These are phyloP conservation scores for Phallus indusiatus DNA, from an alignment of 768 basidiomycete species.

Conservation along the genomic window DNA sequence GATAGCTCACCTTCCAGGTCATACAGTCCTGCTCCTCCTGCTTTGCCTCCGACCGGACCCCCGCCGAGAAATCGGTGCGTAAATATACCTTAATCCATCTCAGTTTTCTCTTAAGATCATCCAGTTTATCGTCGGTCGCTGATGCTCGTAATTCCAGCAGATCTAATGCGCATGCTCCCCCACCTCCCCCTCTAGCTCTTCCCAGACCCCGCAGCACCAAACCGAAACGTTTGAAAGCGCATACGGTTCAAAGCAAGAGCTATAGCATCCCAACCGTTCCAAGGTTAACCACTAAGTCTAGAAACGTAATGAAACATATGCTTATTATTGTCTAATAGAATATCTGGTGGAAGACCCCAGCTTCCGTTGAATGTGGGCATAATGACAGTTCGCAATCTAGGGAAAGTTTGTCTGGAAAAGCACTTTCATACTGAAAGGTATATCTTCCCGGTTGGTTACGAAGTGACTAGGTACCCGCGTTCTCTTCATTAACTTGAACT, in stretches of 20 bases:
- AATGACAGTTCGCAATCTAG: slow-evolving; percentile 71
- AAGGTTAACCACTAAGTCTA: slow-evolving; percentile 44
- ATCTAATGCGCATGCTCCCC: not conserved
- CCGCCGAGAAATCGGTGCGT: slow-evolving; percentile 7
- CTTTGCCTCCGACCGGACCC: slow-evolving; percentile 5
- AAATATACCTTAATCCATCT: not conserved
- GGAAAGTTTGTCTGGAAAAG: slow-evolving; percentile 70
- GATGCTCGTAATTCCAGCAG: not conserved
- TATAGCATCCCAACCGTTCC: slow-evolving; percentile 74
- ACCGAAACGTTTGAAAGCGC: slow-evolving; percentile 71
- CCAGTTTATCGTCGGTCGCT: not conserved
- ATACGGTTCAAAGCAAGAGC: slow-evolving; percentile 69
- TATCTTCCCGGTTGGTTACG: slow-evolving; percentile 83
- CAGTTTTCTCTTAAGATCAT: not conserved
- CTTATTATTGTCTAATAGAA: not conserved
- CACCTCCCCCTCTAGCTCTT: slow-evolving; percentile 2
- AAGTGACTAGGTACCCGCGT: slow-evolving; percentile 56
- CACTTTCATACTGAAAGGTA: slow-evolving; percentile 85
- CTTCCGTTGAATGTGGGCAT: slow-evolving; percentile 78
- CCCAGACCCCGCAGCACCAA: slow-evolving; percentile 31
- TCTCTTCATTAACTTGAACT: not conserved
- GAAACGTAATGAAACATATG: not conserved
- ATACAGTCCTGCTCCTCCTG: slow-evolving; percentile 9
- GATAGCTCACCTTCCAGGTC: not conserved
- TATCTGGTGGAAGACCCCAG: slow-evolving; percentile 43